Conservation (phyloP, 345 rosid genomes). For the Garcia nutans region DNA sequence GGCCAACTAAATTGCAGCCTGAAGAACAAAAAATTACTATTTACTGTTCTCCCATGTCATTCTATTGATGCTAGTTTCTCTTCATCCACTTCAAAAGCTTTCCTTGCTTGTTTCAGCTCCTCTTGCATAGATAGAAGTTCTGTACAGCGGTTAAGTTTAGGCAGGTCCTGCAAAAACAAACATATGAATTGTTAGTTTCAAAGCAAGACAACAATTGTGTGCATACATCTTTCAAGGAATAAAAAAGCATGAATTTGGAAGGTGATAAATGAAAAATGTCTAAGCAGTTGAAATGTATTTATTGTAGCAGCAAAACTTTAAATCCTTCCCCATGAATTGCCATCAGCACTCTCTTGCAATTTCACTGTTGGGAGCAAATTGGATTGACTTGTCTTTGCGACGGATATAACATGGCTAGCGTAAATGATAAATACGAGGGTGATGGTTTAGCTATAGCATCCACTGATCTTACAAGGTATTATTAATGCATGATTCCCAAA, state of each 20-base stretch:
- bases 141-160: slow-evolving; percentile 82
- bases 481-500: background rate
- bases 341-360: background rate
- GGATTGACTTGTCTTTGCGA: background rate
- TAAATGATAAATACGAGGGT: background rate
- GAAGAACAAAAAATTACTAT: background rate
- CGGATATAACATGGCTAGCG: no score
- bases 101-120: slow-evolving; percentile 94
- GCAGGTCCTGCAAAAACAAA: slow-evolving; percentile 57
- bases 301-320: no score
- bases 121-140: slow-evolving; percentile 91
- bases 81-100: slow-evolving; percentile 92
- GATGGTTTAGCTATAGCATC: background rate
- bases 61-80: slow-evolving; percentile 61
- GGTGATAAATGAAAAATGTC: background rate
- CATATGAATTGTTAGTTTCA: background rate
- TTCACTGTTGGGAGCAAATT: background rate
- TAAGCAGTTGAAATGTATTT: background rate
- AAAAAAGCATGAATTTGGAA: background rate
- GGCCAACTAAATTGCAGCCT: background rate
- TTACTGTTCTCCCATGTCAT: slow-evolving; percentile 17
- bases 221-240: background rate
- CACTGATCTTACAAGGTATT: background rate
- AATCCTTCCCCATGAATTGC: no score
- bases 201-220: no score